A percentile compares a stretch with the other conserved stretches of the same genome.
These are phyloP conservation scores for Melocanna baccifera DNA, from an alignment of 176 grass and related monocot genomes.

Conservation along the genomic window DNA sequence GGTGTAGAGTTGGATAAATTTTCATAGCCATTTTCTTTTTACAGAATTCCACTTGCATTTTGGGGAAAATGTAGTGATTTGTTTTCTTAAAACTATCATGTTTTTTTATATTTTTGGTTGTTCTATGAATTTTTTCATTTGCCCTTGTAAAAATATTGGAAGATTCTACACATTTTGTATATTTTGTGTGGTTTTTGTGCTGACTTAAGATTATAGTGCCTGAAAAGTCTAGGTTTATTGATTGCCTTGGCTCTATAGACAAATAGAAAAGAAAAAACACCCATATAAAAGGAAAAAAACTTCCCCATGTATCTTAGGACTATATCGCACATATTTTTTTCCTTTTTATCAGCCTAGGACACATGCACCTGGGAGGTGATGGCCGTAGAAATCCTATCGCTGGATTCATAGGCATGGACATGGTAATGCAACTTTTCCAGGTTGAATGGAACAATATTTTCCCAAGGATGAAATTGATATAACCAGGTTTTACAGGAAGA, in stretches of 20 bases:
- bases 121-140: background rate
- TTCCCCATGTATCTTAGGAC: background rate
- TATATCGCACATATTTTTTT: background rate
- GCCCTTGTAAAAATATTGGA: background rate
- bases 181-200: background rate
- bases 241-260: rapidly evolving
- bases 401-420: background rate
- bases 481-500: background rate
- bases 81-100: background rate
- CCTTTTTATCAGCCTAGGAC: background rate
- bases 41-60: background rate
- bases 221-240: background rate
- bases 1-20: background rate
- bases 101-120: background rate
- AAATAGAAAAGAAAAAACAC: background rate
- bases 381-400: background rate
- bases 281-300: background rate
- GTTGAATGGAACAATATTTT: background rate
- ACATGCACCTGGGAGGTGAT: background rate
- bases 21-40: background rate
- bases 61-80: background rate
- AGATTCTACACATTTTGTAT: background rate
- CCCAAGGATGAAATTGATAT: background rate
- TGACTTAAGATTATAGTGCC: background rate
- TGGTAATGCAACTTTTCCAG: background rate